These are phyloP conservation scores for Trypanosoma mega DNA, from an alignment of 208 protist species.

Conservation along the genomic window DNA sequence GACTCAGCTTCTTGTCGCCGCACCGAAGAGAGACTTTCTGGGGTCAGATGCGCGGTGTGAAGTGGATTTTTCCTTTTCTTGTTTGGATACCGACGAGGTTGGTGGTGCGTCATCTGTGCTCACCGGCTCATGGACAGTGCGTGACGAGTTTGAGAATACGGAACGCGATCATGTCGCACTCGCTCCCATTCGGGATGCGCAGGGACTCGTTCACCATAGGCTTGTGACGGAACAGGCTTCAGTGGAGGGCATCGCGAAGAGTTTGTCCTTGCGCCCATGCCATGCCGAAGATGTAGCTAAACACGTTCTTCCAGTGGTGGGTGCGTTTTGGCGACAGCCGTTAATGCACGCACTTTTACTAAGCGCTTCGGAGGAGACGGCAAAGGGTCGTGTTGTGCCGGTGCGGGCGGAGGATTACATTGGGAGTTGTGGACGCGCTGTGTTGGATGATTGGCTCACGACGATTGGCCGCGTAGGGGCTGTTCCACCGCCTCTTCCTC, in stretches of 20 bases:
- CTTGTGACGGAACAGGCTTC: no score
- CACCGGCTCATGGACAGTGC: slow-evolving; percentile 14
- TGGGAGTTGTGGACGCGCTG: slow-evolving; percentile 24
- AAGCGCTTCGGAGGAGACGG: background rate
- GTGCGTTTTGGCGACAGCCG: slow-evolving; percentile 17
- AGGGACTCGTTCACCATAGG: slow-evolving; percentile 7
- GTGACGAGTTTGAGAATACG: slow-evolving; percentile 18
- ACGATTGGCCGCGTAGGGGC: slow-evolving; percentile 3
- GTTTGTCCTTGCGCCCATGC: no score
- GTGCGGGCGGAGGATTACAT: slow-evolving; percentile 18
- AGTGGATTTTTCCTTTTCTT: slow-evolving; percentile 11
- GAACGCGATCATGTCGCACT: slow-evolving; percentile 16
- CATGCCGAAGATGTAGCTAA: background rate
- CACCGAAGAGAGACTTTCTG: background rate
- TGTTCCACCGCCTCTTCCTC: slow-evolving; percentile 17
- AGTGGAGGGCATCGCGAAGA: no score
- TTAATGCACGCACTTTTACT: slow-evolving; percentile 21
- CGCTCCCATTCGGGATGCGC: slow-evolving; percentile 9
- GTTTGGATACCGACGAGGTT: background rate
- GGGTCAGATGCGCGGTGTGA: background rate
- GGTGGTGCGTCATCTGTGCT: background rate
- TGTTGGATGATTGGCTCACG: slow-evolving; percentile 20
- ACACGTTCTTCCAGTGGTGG: background rate
- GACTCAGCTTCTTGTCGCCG: background rate
- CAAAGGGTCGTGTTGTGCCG: slow-evolving; percentile 3